Base-by-base conservation (phyloP, 345 rosid species). In the Physaria fendleri region DNA sequence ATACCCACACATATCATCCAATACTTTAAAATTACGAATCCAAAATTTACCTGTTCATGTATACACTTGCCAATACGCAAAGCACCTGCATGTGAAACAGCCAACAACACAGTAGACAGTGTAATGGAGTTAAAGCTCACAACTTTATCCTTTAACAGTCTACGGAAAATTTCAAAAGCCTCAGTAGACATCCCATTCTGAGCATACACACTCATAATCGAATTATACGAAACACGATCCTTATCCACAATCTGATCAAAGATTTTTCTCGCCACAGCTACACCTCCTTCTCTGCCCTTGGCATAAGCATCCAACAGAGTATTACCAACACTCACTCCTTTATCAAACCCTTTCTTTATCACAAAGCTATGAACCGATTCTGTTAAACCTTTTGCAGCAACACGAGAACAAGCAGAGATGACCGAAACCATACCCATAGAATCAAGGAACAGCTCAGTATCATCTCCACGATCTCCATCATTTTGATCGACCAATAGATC, bases 231-330 rank as follows among this genome's bases (percentile, higher is more conserved):
- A 72, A 87, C 73, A 6, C 44, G 66, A 73, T 88, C 96, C 60
- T 77, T 88, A 48, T 66, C 79, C 13, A 48, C 50, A 77, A 88
- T 82, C 29, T 68, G 75, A 68, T 82, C 84, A 77, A 91, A 91
- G 75, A 91, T 71, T 41, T 61, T 82, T 68, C 82, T 77, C 0
- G 95, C 78, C 39, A 74, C 64, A 53, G 35, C 74, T 25, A 76
- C 69, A 15, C 62, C 71, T 69, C 78, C 69, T 32, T 72, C 77
- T 8, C 87, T 79, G 3, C 77, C 71, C 59, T 85, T 91, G 1
- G 96, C 96, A 73, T 88, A 88, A 22, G 92, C 95, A 66, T 81
- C 96, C 46, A 87, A 71, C 45, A 91, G 71, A 54, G 83, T 77
- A 66, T 91, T 88, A 56, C 77, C 84, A 49, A 88, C 82, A 22